Base-by-base conservation (phyloP, 225 moss, liverwort and hornwort genomes). In the Neckera pumila region DNA sequence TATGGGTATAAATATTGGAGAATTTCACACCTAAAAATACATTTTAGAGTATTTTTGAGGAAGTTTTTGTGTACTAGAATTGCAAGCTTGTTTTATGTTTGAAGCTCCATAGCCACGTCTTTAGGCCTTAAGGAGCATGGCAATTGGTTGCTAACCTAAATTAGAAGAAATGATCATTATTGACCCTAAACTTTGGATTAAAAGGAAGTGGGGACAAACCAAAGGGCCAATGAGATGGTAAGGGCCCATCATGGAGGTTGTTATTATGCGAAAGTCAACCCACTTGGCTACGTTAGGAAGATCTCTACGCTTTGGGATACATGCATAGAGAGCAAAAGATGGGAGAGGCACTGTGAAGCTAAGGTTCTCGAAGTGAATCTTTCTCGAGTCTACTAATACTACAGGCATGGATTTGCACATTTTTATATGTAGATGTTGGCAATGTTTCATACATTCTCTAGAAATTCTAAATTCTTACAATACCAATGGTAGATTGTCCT, bases 401-500 rank as follows among this genome's bases (percentile, higher is more conserved):
- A 10, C 4, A n/a, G 0, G 34, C 6, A 56, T 54, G 10, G 25
- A 36, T 15, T 54, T 36, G 54, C 9, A 33, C 9, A 76, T 76
- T 53, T 70, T 72, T 2, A 17, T 27, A 72, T 43, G 28, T 43
- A 0, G 1, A 27, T 72, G 2, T 77, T 0, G 56, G 0, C n/a
- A 56, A n/a, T 0, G 1, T 56, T 25, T 0, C 2, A 16, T 6
- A n/a, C 2, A 36, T 2, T 78, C 26, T 16, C 1, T 57, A 0
- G 0, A 57, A 78, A 56, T 1, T 16, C 10, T 1, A 54, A 77
- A 77, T 25, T 77, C 16, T n/a, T 1, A 0, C 17, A 56, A 56
- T 56, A 26, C 1, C 4, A 54, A 36, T 0, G 0, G 0, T 78
- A 1, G 0, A 56, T 56, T 0, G 0, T 56, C 4, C 16, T 54